These are phyloP conservation scores for Rhizodiscina lignyota DNA, from an alignment of 495 filamentous ascomycete genomes.

Conservation along the genomic window DNA sequence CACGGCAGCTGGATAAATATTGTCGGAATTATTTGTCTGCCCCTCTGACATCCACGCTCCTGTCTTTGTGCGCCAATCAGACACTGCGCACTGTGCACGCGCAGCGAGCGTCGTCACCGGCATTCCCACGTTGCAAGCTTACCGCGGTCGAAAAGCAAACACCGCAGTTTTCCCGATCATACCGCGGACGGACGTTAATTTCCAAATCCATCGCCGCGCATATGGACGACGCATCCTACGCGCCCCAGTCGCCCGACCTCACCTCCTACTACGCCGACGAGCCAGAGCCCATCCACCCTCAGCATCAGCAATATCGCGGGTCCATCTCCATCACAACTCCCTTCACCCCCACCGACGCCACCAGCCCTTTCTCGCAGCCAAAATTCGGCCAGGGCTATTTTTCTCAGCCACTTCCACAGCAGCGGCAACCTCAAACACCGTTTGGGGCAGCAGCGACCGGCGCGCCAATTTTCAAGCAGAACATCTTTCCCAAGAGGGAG, in stretches of 20 bases:
- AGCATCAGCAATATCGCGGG: constrained; percentile 18
- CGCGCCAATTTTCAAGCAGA: neutral
- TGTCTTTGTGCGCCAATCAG: too few species aligned
- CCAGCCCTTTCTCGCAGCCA: constrained; percentile 5
- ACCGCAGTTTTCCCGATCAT: too few species aligned
- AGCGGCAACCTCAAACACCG: constrained; percentile 1
- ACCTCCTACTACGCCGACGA: constrained; percentile 13
- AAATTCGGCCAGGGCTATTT: constrained; percentile 1
- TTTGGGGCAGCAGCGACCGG: neutral
- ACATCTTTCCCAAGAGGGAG: neutral
- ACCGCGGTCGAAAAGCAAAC: too few species aligned
- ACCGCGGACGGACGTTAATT: too few species aligned
- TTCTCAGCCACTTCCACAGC: constrained; percentile 2
- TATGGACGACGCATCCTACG: constrained; percentile 16
- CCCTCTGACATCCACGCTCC: too few species aligned
- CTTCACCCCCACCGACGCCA: constrained; percentile 8
- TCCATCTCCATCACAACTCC: constrained; percentile 13
- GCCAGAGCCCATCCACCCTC: constrained; percentile 10
- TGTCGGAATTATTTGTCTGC: too few species aligned
- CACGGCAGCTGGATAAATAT: too few species aligned
- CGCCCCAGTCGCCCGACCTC: constrained; percentile 19
- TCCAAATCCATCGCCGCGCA: too few species aligned
- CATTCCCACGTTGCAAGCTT: too few species aligned
- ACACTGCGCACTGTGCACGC: too few species aligned
- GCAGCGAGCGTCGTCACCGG: too few species aligned